Conservation (phyloP, 306 rosid species). For the Alnus rubra region DNA sequence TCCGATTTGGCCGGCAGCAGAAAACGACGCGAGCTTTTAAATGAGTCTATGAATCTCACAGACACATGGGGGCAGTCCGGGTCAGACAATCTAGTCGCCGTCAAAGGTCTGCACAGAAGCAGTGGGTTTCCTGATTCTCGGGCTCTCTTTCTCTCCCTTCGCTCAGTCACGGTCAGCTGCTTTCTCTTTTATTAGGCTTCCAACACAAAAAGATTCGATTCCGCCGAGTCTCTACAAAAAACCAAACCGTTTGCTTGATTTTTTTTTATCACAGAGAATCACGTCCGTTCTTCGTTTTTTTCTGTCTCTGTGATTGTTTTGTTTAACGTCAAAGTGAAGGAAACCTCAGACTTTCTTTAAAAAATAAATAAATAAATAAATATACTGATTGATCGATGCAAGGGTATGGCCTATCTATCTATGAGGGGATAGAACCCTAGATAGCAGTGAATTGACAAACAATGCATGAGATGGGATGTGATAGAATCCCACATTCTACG, state of each 20-base stretch:
- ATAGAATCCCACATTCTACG: constrained; percentile 52
- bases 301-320: too few species aligned
- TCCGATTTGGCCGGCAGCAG: constrained; percentile 27
- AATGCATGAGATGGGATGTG: constrained; percentile 45
- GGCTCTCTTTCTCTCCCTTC: constrained; percentile 28
- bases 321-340: not conserved
- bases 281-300: too few species aligned
- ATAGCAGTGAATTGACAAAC: constrained; percentile 35
- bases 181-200: constrained; percentile 12
- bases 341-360: too few species aligned
- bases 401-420: too few species aligned
- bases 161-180: constrained; percentile 28
- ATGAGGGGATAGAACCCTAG: too few species aligned
- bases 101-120: constrained; percentile 35
- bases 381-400: too few species aligned
- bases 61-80: constrained; percentile 40
- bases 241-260: not conserved
- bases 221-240: constrained; percentile 31
- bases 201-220: constrained; percentile 11
- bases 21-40: constrained; percentile 63
- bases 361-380: too few species aligned
- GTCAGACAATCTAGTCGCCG: constrained; percentile 45
- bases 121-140: constrained; percentile 47
- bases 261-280: too few species aligned
- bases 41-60: not conserved